A percentile compares a stretch with the other conserved stretches of the same genome.
phyloP scores from a whole-genome alignment of 805 yeast genomes.

The Hemisphaericaspora nanyangensis region DNA sequence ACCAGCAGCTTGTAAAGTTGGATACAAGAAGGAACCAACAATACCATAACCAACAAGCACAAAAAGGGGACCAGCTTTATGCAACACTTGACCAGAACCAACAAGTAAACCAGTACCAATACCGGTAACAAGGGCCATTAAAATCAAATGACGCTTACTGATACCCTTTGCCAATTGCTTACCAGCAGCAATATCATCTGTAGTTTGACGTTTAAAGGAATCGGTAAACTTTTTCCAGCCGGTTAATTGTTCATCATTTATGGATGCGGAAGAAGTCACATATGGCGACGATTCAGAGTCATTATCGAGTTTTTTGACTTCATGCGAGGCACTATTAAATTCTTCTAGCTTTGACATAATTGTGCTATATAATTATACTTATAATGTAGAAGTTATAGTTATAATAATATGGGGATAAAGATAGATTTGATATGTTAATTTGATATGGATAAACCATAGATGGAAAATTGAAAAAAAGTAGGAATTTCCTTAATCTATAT shows the following conservation, averaged over 20 bases:
- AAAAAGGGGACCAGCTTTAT: conserved; percentile 36
- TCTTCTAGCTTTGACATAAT: not conserved
- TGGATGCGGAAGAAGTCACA: conserved; percentile 1
- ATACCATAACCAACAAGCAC: conserved; percentile 30
- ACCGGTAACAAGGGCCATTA: conserved; percentile 35
- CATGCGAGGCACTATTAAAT: not conserved
- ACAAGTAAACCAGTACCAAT: conserved; percentile 43
- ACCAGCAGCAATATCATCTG: conserved; percentile 17
- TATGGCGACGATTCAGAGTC: conserved; percentile 5
- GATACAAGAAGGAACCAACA: conserved; percentile 32
- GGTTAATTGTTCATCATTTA: conserved; percentile 2
- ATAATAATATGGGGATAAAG: no score
- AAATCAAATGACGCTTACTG: conserved; percentile 38
- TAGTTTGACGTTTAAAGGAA: conserved; percentile 20
- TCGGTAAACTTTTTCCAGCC: conserved; percentile 19
- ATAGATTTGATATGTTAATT: no score
- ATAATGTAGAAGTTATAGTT: no score
- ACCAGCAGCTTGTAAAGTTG: conserved; percentile 40
- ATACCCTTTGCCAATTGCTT: conserved; percentile 25
- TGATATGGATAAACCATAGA: no score
- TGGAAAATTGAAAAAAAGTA: no score
- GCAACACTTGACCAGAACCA: conserved; percentile 35
- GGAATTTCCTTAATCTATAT: no score
- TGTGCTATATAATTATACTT: no score
- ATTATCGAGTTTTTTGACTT: not conserved